Evolutionary conservation across 805 yeast species (phyloP).

Genomic region (Yamadazyma paraphyllophila): DNA sequence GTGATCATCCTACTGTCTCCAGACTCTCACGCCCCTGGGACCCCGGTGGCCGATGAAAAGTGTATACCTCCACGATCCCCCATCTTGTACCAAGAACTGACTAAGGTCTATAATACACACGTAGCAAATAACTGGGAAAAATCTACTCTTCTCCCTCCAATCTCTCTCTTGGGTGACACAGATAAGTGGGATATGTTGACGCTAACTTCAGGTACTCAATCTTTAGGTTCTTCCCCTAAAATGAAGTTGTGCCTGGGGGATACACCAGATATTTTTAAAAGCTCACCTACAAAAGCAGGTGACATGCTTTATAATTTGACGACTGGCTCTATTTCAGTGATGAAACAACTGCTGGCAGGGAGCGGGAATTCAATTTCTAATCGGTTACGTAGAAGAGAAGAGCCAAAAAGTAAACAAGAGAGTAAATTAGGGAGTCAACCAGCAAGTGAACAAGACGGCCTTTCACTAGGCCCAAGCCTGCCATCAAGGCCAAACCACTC

Average conservation of each 20-base stretch:
- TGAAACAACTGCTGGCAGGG: not conserved
- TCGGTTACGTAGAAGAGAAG: not conserved
- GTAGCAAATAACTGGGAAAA: not conserved
- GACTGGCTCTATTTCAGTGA: not conserved
- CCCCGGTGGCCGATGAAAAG: no score
- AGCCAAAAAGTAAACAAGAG: no score
- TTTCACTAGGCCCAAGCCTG: no score
- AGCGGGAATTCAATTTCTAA: not conserved
- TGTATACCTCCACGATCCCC: not conserved
- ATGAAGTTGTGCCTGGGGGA: not conserved
- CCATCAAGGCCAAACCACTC: no score
- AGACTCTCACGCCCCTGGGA: no score
- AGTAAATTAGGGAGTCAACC: not conserved
- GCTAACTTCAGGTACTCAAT: not conserved
- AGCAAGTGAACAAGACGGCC: not conserved
- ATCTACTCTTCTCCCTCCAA: not conserved
- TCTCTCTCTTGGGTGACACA: not conserved
- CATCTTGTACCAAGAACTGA: not conserved
- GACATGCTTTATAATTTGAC: not conserved
- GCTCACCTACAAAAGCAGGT: not conserved
- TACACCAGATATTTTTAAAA: not conserved
- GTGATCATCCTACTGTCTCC: no score
- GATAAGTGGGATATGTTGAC: not conserved
- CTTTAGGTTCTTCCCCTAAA: not conserved
- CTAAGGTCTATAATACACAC: not conserved